phyloP scores from a whole-genome alignment of 2,329 filamentous ascomycete genomes.

The Grosmannia serpens region DNA sequence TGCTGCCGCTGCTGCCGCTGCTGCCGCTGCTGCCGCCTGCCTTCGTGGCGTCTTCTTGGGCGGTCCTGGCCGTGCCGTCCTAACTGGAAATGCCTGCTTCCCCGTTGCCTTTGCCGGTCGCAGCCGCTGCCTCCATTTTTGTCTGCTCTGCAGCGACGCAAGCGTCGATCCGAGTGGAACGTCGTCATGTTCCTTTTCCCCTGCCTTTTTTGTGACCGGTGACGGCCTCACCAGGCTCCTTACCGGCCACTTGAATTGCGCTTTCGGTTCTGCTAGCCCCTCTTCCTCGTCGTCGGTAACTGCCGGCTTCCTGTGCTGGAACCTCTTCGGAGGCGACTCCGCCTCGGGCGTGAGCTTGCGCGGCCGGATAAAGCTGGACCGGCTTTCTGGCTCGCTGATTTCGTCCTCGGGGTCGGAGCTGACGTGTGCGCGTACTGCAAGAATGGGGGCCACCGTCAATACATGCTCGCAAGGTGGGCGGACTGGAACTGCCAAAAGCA shows the following conservation, averaged over 20 bases:
- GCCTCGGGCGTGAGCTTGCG: neutral
- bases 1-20: neutral
- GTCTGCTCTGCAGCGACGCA: neutral
- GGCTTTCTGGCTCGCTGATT: neutral
- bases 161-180: neutral
- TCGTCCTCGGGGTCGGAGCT: neutral
- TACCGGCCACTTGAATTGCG: slow-evolving; percentile 4
- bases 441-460: too few relatives aligned
- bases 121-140: slow-evolving; percentile 2
- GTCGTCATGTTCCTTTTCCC: neutral
- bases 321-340: slow-evolving; percentile 1
- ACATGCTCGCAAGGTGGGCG: neutral
- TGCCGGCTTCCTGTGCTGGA: neutral
- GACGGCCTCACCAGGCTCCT: neutral
- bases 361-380: neutral
- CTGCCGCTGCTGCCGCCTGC: neutral
- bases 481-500: neutral
- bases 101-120: neutral
- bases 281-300: neutral
- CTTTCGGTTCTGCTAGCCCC: neutral
- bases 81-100: neutral
- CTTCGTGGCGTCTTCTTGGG: neutral
- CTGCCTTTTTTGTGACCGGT: neutral
- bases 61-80: neutral
- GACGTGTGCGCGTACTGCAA: neutral